A percentile compares a stretch with the other conserved stretches of the same genome.
phyloP scores from a whole-genome alignment of 2,329 filamentous ascomycete species.

The Fusarium dimerum region DNA sequence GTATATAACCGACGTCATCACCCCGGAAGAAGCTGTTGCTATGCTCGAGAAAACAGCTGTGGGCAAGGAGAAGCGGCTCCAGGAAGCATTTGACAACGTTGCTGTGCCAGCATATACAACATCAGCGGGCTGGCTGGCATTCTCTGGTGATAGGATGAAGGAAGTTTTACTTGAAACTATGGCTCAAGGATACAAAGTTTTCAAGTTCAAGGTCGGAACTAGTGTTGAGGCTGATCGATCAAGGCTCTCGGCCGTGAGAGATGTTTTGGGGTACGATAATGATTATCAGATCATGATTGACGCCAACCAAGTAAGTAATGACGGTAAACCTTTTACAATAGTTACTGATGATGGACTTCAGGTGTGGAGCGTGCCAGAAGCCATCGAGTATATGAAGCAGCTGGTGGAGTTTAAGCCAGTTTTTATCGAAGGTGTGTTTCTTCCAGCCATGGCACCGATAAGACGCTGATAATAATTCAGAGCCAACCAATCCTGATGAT shows the following conservation, averaged over 20 bases:
- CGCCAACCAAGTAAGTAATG: conserved; percentile 61
- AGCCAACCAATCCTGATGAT: conserved; percentile 88
- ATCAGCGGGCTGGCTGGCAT: conserved; percentile 88
- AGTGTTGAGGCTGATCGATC: conserved; percentile 70
- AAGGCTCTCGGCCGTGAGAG: conserved; percentile 71
- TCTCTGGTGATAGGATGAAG: conserved; percentile 85
- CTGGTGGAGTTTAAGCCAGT: conserved; percentile 82
- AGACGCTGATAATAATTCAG: conserved; percentile 35
- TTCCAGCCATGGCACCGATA: too few relatives aligned
- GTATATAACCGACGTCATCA: conserved; percentile 92
- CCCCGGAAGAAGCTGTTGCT: conserved; percentile 76
- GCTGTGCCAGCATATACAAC: conserved; percentile 93
- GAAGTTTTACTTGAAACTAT: conserved; percentile 72
- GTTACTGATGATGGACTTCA: conserved; percentile 35
- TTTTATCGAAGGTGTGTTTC: conserved; percentile 69
- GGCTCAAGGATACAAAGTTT: conserved; percentile 75
- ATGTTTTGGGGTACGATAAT: conserved; percentile 78
- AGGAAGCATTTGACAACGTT: conserved; percentile 70
- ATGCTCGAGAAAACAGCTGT: conserved; percentile 66
- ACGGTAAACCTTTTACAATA: too few relatives aligned
- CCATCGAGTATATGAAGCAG: conserved; percentile 82
- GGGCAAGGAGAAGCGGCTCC: conserved; percentile 70
- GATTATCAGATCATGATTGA: conserved; percentile 90
- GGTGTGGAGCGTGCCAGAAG: conserved; percentile 87
- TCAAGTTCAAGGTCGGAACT: conserved; percentile 88